These are phyloP conservation scores for Alternaria arborescens DNA, from an alignment of 2,329 filamentous ascomycete genomes.

Conservation along the genomic window DNA sequence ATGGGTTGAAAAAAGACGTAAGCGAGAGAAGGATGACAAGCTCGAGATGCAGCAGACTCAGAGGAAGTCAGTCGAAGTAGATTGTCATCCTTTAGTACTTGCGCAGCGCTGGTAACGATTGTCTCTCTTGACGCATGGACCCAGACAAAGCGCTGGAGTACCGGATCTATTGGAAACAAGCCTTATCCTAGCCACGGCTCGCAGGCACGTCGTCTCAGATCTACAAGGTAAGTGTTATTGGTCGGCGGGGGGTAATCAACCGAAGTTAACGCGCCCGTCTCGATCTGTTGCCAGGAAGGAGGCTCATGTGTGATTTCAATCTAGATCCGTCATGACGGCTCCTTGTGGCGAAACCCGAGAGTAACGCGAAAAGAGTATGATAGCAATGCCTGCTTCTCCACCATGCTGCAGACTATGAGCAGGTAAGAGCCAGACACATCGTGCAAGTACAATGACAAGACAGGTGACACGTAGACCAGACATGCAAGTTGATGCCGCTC, in stretches of 20 bases:
- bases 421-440: constrained; percentile 28
- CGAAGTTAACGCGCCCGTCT: constrained; percentile 42
- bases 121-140: constrained; percentile 41
- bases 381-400: constrained; percentile 22
- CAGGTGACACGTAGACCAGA: constrained; percentile 33
- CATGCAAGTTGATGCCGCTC: constrained; percentile 30
- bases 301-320: constrained; percentile 39
- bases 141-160: constrained; percentile 44
- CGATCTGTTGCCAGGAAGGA: constrained; percentile 32
- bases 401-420: constrained; percentile 14
- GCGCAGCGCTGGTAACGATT: constrained; percentile 24
- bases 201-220: constrained; percentile 43
- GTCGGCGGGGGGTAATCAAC: constrained; percentile 43
- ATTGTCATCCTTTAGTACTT: constrained; percentile 52
- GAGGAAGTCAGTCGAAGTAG: constrained; percentile 34
- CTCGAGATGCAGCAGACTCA: constrained; percentile 23
- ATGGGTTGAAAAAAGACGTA: background rate
- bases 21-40: constrained; percentile 19
- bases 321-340: constrained; percentile 40
- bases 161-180: constrained; percentile 49
- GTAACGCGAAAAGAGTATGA: constrained; percentile 24
- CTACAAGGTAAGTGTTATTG: constrained; percentile 38
- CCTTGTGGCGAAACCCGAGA: constrained; percentile 39
- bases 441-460: constrained; percentile 27
- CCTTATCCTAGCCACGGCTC: constrained; percentile 49